Conservation (phyloP, 169 alveolate species). For the Besnoitia besnoiti region DNA sequence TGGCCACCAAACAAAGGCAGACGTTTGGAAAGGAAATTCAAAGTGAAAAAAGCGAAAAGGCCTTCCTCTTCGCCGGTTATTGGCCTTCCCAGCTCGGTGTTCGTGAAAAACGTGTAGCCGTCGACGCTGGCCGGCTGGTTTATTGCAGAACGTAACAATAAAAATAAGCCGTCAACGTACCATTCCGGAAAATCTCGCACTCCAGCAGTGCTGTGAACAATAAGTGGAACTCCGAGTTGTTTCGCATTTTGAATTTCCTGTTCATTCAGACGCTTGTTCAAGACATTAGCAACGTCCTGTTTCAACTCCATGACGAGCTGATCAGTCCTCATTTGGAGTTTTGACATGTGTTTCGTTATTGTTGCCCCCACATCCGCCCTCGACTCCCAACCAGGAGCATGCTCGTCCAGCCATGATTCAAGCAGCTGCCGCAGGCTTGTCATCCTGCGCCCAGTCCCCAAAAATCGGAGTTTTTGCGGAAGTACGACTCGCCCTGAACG, state of each 20-base stretch:
- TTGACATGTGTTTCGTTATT: slow-evolving; percentile 1
- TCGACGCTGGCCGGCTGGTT: background rate
- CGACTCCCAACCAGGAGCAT: slow-evolving; percentile 47
- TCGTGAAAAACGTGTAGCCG: slow-evolving; percentile 38
- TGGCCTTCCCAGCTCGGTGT: slow-evolving; percentile 38
- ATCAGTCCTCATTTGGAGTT: background rate
- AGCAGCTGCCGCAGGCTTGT: slow-evolving; percentile 26
- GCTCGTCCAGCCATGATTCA: slow-evolving; percentile 24
- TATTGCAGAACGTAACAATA: background rate
- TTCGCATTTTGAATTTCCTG: background rate
- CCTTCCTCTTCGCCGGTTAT: slow-evolving; percentile 54
- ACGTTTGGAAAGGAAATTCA: background rate
- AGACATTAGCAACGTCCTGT: background rate
- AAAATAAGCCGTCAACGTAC: slow-evolving; percentile 26
- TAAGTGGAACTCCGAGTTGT: slow-evolving; percentile 34
- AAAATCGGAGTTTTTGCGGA: background rate
- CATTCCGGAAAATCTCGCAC: slow-evolving; percentile 42
- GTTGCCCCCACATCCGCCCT: background rate
- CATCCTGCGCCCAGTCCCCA: slow-evolving; percentile 24
- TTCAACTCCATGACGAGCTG: background rate
- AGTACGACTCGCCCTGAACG: background rate
- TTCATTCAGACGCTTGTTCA: background rate
- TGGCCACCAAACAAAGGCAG: background rate
- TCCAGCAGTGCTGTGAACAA: slow-evolving; percentile 47
- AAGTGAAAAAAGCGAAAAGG: slow-evolving; percentile 20